Percentiles rank a stretch among this genome's conserved stretches.
Conservation (phyloP, 495 filamentous ascomycete species). For the Penicillium cosmopolitanum region DNA sequence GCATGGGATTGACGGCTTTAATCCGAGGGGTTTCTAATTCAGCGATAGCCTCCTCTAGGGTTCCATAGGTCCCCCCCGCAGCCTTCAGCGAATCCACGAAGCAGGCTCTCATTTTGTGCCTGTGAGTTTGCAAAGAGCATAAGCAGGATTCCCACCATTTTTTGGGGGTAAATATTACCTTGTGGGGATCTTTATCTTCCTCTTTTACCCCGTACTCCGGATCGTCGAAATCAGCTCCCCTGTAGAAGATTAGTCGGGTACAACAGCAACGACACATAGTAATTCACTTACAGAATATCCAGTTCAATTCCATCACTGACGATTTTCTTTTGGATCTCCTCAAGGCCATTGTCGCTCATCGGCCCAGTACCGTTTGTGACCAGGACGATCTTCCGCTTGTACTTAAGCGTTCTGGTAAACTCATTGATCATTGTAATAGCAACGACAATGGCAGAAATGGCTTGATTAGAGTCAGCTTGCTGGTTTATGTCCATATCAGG, state of each 20-base stretch:
- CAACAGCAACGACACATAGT: neutral
- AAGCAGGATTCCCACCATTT: neutral
- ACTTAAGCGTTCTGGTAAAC: conserved; percentile 89
- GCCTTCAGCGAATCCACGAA: conserved; percentile 65
- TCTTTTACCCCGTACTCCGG: conserved; percentile 89
- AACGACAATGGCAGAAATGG: conserved; percentile 81
- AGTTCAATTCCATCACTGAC: conserved; percentile 77
- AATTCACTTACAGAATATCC: conserved; percentile 68
- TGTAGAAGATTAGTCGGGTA: conserved; percentile 45
- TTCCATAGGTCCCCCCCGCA: conserved; percentile 77
- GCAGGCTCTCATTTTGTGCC: conserved; percentile 67
- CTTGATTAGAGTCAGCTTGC: conserved; percentile 36
- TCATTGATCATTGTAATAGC: conserved; percentile 83
- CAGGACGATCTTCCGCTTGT: conserved; percentile 76
- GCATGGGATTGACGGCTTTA: conserved; percentile 71
- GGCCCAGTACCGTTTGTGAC: conserved; percentile 77
- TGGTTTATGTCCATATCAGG: conserved; percentile 1
- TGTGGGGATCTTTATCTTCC: conserved; percentile 76
- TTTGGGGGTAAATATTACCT: conserved; percentile 45
- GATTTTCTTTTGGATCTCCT: conserved; percentile 70
- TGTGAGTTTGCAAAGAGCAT: conserved; percentile 22
- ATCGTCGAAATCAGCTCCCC: conserved; percentile 95
- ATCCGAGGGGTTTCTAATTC: conserved; percentile 74
- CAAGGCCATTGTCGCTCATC: conserved; percentile 67
- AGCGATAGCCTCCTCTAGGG: conserved; percentile 81